Percentiles rank a stretch among this genome's conserved stretches.
Evolutionary conservation across 179 eudicot species (phyloP).

Genomic region (Actinidia polygama): DNA sequence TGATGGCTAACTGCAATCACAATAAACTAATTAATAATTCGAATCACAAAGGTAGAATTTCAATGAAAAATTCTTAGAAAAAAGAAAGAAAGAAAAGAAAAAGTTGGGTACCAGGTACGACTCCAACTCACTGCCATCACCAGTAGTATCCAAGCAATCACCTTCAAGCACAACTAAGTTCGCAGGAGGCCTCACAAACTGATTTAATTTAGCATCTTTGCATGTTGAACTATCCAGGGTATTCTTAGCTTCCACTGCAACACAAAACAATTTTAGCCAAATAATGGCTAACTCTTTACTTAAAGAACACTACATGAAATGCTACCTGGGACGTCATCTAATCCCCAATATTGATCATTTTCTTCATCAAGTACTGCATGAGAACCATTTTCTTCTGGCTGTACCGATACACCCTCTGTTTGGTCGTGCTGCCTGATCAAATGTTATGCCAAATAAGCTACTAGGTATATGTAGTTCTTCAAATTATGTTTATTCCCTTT

Average conservation of each 20-base stretch:
- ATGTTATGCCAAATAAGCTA: neutral
- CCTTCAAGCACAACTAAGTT: constrained; percentile 93
- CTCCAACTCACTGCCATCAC: constrained; percentile 83
- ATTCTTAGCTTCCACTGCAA: constrained; percentile 74
- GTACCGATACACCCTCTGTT: constrained; percentile 49
- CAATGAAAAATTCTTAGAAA: neutral
- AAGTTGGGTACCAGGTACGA: constrained; percentile 71
- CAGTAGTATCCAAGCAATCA: constrained; percentile 81
- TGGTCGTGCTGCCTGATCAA: constrained; percentile 48
- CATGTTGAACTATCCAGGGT: constrained; percentile 49
- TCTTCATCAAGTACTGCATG: constrained; percentile 50
- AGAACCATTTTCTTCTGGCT: constrained; percentile 56
- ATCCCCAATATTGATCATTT: constrained; percentile 72
- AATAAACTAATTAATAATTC: constrained; percentile 21
- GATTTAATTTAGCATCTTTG: constrained; percentile 47
- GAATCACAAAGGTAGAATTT: neutral
- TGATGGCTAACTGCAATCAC: constrained; percentile 70
- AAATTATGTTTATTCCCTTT: neutral
- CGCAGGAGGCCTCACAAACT: constrained; percentile 80
- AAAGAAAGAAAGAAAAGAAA: neutral
- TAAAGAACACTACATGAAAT: neutral
- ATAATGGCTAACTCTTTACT: neutral
- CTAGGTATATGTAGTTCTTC: constrained; percentile 2
- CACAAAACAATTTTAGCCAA: constrained; percentile 27
- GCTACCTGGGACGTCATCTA: constrained; percentile 84